Conservation (phyloP, 768 basidiomycete genomes). For the Termitomyces sp. region DNA sequence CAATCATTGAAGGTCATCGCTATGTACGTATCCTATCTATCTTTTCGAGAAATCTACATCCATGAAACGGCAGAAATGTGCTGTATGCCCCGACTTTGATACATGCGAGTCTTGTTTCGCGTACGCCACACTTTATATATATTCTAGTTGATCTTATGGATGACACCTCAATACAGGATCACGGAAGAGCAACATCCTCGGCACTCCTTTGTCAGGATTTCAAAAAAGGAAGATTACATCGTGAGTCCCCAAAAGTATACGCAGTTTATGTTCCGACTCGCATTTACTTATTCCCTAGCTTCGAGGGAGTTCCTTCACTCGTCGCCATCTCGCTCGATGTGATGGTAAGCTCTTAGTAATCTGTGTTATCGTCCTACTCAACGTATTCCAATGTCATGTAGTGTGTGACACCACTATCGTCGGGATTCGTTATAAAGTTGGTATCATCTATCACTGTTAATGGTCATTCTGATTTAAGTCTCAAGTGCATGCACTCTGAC, state of each 20-base stretch:
- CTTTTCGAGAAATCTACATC: background rate
- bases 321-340: constrained; percentile 54
- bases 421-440: constrained; percentile 71
- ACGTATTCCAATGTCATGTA: constrained; percentile 8
- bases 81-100: constrained; percentile 81
- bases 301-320: constrained; percentile 8
- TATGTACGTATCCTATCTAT: constrained; percentile 45
- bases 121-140: constrained; percentile 26
- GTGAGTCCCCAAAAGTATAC: constrained; percentile 28
- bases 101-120: constrained; percentile 66
- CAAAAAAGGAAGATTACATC: constrained; percentile 47
- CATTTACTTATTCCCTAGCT: constrained; percentile 15
- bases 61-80: constrained; percentile 54
- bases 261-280: background rate
- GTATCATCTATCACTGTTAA: background rate
- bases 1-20: constrained; percentile 60
- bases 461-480: background rate
- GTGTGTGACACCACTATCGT: constrained; percentile 47
- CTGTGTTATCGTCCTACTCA: background rate
- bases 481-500: constrained; percentile 69
- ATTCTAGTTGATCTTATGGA: background rate
- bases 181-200: constrained; percentile 67
- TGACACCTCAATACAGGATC: constrained; percentile 35
- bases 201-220: constrained; percentile 68
- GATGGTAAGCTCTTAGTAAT: constrained; percentile 31